Conservation (phyloP, 306 rosid genomes). For the Vigna unguiculata region DNA sequence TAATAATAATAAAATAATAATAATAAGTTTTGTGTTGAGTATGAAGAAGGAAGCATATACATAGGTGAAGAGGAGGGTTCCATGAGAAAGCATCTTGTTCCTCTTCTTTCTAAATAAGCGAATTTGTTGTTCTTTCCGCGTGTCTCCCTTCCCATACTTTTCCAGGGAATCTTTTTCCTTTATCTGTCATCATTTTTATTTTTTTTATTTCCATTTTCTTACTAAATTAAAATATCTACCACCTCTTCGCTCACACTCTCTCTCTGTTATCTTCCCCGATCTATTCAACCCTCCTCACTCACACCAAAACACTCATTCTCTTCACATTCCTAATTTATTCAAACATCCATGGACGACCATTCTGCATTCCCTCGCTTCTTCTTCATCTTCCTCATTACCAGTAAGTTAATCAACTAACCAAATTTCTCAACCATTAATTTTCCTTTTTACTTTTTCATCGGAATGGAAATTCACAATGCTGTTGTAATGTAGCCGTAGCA, state of each 20-base stretch:
- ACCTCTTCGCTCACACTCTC: not conserved
- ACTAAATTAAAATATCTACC: not conserved
- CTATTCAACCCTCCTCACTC: not conserved
- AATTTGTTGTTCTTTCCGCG: slow-evolving; percentile 43
- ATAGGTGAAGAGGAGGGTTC: slow-evolving; percentile 15
- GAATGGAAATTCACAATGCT: not conserved
- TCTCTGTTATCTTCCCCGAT: not conserved
- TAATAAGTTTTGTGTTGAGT: too few species aligned
- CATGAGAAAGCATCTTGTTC: slow-evolving; percentile 44
- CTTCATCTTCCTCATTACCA: slow-evolving; percentile 32
- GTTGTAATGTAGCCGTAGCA: slow-evolving; percentile 32
- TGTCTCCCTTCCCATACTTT: slow-evolving; percentile 31
- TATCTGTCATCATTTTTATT: not conserved
- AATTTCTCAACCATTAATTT: not conserved
- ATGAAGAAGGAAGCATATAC: slow-evolving; percentile 27
- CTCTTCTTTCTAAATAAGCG: slow-evolving; percentile 5
- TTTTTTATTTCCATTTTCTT: not conserved
- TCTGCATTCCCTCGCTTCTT: slow-evolving; percentile 31
- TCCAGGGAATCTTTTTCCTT: slow-evolving; percentile 25
- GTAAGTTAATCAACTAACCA: slow-evolving; percentile 2
- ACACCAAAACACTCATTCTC: not conserved
- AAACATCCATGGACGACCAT: slow-evolving; percentile 53
- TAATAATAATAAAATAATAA: too few species aligned
- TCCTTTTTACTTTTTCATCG: not conserved
- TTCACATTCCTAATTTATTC: slow-evolving; percentile 7